Conservation (phyloP, 352 stramenopile species). For the Phytophthora podocarpi region DNA sequence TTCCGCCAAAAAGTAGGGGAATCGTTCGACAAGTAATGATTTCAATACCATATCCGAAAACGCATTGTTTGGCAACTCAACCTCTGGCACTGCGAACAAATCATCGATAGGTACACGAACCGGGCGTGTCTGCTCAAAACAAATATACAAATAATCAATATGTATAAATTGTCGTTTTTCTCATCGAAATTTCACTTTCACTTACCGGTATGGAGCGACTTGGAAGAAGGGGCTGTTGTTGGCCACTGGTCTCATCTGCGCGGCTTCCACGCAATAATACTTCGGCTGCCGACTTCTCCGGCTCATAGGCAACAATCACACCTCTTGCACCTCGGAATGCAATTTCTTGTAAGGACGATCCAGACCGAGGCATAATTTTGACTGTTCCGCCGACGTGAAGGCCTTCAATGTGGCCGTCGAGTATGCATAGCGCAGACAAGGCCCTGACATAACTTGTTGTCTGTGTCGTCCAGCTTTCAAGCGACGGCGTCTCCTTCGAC, state of each 20-base stretch:
- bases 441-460: conserved; percentile 61
- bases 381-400: conserved; percentile 81
- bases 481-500: conserved; percentile 56
- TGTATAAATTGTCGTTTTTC: neutral
- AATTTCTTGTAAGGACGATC: conserved; percentile 73
- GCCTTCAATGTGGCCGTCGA: conserved; percentile 87
- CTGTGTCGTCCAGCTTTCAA: conserved; percentile 59
- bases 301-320: conserved; percentile 79
- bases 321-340: conserved; percentile 75
- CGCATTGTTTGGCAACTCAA: conserved; percentile 67
- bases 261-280: conserved; percentile 66
- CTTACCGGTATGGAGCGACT: conserved; percentile 54
- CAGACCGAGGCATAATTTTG: conserved; percentile 80
- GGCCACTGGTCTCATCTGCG: conserved; percentile 35
- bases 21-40: conserved; percentile 69
- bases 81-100: conserved; percentile 73
- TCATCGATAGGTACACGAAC: conserved; percentile 87
- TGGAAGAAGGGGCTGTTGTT: conserved; percentile 39
- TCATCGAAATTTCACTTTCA: neutral
- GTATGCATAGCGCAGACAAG: conserved; percentile 77
- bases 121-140: conserved; percentile 55
- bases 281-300: conserved; percentile 83
- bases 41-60: conserved; percentile 78
- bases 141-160: conserved; percentile 12
- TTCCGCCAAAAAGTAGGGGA: conserved; percentile 79